Base-by-base conservation (phyloP, 495 filamentous ascomycete genomes). In the Penicillium chermesinum region DNA sequence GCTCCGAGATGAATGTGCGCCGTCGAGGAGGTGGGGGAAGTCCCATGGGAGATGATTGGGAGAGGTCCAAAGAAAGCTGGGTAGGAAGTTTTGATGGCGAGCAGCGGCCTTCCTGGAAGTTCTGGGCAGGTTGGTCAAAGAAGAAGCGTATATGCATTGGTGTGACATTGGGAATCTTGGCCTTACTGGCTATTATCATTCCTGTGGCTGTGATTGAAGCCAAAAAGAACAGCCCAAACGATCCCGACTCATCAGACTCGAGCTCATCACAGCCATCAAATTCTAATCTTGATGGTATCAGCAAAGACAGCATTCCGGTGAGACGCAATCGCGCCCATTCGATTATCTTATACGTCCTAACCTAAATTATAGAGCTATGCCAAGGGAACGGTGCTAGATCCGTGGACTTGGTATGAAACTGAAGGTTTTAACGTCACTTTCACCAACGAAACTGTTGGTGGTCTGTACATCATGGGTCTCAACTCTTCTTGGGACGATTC, bases 371-470 rank as follows among this genome's bases (percentile, higher is more conserved):
- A 74, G 71, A 50, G 70, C 9, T 71, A 73, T 15, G 84, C 82
- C 18, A 80, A 84, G 59, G 89, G 88, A 0, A 86, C 86, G 0
- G 80, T 85, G 49, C 71, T 96, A 13, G 93, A 99, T 65, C 94
- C 94, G 0, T 95, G 88, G 50, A 83, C 85, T 10, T 99, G 94
- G 94, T 86, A 86, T 41, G 87, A 95, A 53, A 96, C 91, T 1
- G 79, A 73, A 2, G 90, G 89, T 57, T 95, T 97, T 66, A 99
- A 99, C 60, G 71, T 94, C 45, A 97, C 94, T 0, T 99, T 91
- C 61, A 99, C 94, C 0, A 79, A 82, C 55, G 82, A 77, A 30
- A 91, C 81, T 0, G 84, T 96, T 1, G 94, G 93, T 8, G 88
- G 85, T 6, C 75, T 99, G 22, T 80, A 87, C 0, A 55, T 96